Base-by-base conservation (phyloP, 2,329 filamentous ascomycete genomes). In the Penicillium sp. region DNA sequence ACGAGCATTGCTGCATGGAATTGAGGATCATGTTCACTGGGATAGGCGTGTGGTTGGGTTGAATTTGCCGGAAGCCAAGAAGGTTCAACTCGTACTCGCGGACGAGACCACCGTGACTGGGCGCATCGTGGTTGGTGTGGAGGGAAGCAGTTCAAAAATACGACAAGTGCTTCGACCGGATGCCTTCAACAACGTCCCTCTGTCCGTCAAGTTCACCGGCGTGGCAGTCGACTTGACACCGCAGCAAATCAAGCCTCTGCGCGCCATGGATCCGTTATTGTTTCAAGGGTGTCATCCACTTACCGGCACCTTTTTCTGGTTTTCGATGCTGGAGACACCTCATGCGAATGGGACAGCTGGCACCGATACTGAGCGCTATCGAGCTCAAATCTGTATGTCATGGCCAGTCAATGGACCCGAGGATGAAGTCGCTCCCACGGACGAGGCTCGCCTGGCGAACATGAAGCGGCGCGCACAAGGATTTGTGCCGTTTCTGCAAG, bases 181-280 rank as follows among this genome's bases (percentile, higher is more conserved):
- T 27, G 44, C 57, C 1, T 65, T 57, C 46, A 47, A 42, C 22
- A 66, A 65, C 40, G 14, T 28, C 14, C 54, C 48, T 5, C 54
- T 66, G 1, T 55, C 51, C 0, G 56, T 65, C 31, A 57, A 61
- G 4, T 66, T 66, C 33, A 65, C 58, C 0, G 63, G 63, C 1
- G 62, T 64, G 7, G 60, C 58, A 1, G 56, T 64, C 0, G 53
- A 62, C 27, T 74, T 76, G 16, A 82, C 81, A 41, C 74, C 74
- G 4, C 82, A 74, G 0, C 79, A 83, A 64, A 81, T 82, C 61
- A 70, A 78, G 38, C 81, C 81, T 51, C 76, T 81, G 62, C 84
- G 80, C 0, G 79, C 81, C 0, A 74, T 80, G 35, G 81, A 73
- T 56, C 69, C 83, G 61, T 36, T 66, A 9, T 50, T 65, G 7